These are phyloP conservation scores for Butyriboletus loyo DNA, from an alignment of 768 basidiomycete genomes.

Conservation along the genomic window DNA sequence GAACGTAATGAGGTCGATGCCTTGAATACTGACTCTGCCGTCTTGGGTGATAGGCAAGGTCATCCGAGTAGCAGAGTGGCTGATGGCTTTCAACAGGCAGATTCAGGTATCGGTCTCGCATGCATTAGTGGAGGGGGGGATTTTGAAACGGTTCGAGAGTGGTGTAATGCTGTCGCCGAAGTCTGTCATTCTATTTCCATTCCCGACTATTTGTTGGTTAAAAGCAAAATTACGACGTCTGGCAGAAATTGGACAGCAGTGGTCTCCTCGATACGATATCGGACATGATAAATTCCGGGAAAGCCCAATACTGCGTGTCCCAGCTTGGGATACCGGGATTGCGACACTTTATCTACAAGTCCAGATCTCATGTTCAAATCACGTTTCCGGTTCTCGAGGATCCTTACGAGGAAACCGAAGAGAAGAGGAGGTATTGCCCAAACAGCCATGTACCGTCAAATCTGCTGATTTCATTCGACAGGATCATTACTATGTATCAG, in stretches of 20 bases:
- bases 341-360: slow-evolving; percentile 95
- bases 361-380: slow-evolving; percentile 82
- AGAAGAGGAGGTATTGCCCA: slow-evolving; percentile 54
- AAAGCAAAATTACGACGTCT: not conserved
- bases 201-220: not conserved
- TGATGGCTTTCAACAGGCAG: slow-evolving; percentile 5
- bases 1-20: slow-evolving; percentile 15
- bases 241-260: slow-evolving; percentile 63
- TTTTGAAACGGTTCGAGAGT: slow-evolving; percentile 76
- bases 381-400: slow-evolving; percentile 85
- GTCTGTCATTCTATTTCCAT: slow-evolving; percentile 34
- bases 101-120: slow-evolving; percentile 59
- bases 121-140: slow-evolving; percentile 81
- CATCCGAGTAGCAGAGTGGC: not conserved
- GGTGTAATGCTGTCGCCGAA: slow-evolving; percentile 66
- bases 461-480: slow-evolving; percentile 30
- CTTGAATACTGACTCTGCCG: not conserved
- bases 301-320: slow-evolving; percentile 64
- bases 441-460: not conserved
- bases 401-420: slow-evolving; percentile 65
- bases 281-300: slow-evolving; percentile 43
- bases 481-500: slow-evolving; percentile 86
- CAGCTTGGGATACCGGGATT: slow-evolving; percentile 86
- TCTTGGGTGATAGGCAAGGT: slow-evolving; percentile 1
- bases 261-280: slow-evolving; percentile 52